Percentiles rank a stretch among this genome's conserved stretches.
Evolutionary conservation across 2,329 filamentous ascomycete genomes (phyloP).

Genomic region (Fonsecaea pedrosoi): DNA sequence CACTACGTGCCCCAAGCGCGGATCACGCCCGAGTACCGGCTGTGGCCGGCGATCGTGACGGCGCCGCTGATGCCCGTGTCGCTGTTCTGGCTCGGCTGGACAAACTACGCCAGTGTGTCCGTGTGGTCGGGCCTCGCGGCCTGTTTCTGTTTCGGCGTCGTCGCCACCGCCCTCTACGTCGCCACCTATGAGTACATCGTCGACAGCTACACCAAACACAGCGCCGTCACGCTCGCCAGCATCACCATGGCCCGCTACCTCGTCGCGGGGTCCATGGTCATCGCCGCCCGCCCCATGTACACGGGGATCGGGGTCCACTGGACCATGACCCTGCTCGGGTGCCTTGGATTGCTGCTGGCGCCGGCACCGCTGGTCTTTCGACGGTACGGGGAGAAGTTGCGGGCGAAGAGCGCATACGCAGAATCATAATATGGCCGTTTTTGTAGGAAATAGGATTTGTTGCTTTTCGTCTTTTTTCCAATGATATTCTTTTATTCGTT

Average conservation of each 20-base stretch:
- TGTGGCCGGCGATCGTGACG: conserved; percentile 61
- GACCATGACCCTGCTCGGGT: conserved; percentile 50
- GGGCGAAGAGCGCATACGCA: conserved; percentile 20
- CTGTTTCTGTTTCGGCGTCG: conserved; percentile 60
- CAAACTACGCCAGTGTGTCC: conserved; percentile 51
- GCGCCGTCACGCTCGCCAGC: conserved; percentile 56
- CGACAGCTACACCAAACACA: conserved; percentile 62
- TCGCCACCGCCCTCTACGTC: conserved; percentile 58
- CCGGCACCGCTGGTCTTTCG: conserved; percentile 56
- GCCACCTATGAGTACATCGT: conserved; percentile 64
- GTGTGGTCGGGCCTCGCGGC: conserved; percentile 61
- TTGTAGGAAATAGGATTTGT: too few relatives aligned
- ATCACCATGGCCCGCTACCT: conserved; percentile 53
- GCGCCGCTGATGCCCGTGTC: conserved; percentile 58
- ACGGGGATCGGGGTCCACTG: conserved; percentile 48
- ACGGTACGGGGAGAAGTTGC: conserved; percentile 13
- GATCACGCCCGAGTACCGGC: conserved; percentile 56
- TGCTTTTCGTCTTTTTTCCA: too few relatives aligned
- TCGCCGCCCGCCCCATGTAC: conserved; percentile 47
- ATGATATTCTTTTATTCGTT: too few relatives aligned
- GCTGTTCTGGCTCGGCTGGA: conserved; percentile 67
- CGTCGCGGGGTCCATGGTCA: conserved; percentile 47
- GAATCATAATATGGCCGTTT: neutral
- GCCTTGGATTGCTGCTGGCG: conserved; percentile 48
- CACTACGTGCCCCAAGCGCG: conserved; percentile 1